Conservation (phyloP, 2,329 filamentous ascomycete species). For the Fusarium xyrophilum region DNA sequence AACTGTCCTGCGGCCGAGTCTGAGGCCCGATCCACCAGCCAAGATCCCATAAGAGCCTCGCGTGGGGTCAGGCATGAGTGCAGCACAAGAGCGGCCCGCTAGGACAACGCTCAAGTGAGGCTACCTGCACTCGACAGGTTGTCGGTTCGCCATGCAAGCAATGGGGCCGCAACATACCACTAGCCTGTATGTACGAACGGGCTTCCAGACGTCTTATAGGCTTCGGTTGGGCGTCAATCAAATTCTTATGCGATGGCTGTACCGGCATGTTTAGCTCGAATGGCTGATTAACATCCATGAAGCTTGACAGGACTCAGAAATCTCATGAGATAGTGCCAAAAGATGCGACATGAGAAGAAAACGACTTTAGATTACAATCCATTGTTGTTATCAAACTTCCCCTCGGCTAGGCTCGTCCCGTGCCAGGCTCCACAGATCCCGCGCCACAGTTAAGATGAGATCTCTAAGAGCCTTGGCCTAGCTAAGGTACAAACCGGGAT, state of each 20-base stretch:
- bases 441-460: slow-evolving; percentile 27
- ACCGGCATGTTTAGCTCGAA: slow-evolving; percentile 21
- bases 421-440: slow-evolving; percentile 37
- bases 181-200: slow-evolving; percentile 24
- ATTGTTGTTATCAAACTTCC: not conserved
- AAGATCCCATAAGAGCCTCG: slow-evolving; percentile 29
- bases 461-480: slow-evolving; percentile 28
- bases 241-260: slow-evolving; percentile 4
- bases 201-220: slow-evolving; percentile 19
- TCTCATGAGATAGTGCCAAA: not conserved
- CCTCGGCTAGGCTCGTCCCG: slow-evolving; percentile 40
- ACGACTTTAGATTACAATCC: not conserved
- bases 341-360: not conserved
- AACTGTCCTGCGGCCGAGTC: slow-evolving; percentile 19
- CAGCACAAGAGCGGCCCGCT: slow-evolving; percentile 33
- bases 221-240: slow-evolving; percentile 21
- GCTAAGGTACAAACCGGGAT: slow-evolving; percentile 11
- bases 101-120: slow-evolving; percentile 34
- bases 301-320: not conserved
- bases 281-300: not conserved
- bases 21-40: slow-evolving; percentile 30
- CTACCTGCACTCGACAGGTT: slow-evolving; percentile 40
- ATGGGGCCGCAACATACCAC: slow-evolving; percentile 36
- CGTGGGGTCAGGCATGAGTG: slow-evolving; percentile 43
- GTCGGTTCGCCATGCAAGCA: slow-evolving; percentile 42